Evolutionary conservation across 2,329 filamentous ascomycete species (phyloP).

Genomic region (Boeremia exigua): DNA sequence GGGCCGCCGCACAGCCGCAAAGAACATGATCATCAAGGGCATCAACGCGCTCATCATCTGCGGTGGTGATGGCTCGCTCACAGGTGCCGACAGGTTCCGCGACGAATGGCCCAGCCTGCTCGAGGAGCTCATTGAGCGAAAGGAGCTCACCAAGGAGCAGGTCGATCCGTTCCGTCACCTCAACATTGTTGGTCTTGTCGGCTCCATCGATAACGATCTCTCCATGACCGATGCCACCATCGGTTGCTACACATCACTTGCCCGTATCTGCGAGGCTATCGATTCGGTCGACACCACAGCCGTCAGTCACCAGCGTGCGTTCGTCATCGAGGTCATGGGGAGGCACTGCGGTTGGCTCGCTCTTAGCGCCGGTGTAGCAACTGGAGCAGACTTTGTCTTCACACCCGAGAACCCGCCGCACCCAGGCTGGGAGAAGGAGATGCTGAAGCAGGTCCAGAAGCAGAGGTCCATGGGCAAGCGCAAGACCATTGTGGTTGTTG

Average conservation of each 20-base stretch:
- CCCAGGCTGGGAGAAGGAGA: constrained; percentile 75
- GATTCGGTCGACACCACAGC: constrained; percentile 97
- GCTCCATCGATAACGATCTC: constrained; percentile 98
- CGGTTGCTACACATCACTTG: constrained; percentile 91
- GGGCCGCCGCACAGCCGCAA: constrained; percentile 83
- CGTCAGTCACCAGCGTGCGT: constrained; percentile 90
- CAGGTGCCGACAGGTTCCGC: constrained; percentile 92
- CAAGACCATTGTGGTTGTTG: constrained; percentile 97
- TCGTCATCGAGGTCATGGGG: constrained; percentile 96
- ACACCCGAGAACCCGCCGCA: constrained; percentile 91
- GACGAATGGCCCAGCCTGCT: constrained; percentile 89
- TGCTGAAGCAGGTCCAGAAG: constrained; percentile 54
- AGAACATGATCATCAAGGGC: constrained; percentile 90
- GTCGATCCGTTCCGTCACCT: constrained; percentile 79
- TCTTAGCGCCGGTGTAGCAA: constrained; percentile 93
- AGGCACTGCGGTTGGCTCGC: constrained; percentile 97
- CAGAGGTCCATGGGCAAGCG: constrained; percentile 90
- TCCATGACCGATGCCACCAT: constrained; percentile 97
- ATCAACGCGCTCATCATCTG: constrained; percentile 97
- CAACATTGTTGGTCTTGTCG: constrained; percentile 95
- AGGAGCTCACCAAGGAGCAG: constrained; percentile 74
- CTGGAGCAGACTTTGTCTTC: constrained; percentile 95
- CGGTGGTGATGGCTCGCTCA: constrained; percentile 88
- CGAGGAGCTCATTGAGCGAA: constrained; percentile 78
- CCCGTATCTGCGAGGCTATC: constrained; percentile 92